Evolutionary conservation across 192 early-diverging fungal species (phyloP), one percentile per base, ranked within the genome.

Genomic region (Lobosporangium transversale): DNA sequence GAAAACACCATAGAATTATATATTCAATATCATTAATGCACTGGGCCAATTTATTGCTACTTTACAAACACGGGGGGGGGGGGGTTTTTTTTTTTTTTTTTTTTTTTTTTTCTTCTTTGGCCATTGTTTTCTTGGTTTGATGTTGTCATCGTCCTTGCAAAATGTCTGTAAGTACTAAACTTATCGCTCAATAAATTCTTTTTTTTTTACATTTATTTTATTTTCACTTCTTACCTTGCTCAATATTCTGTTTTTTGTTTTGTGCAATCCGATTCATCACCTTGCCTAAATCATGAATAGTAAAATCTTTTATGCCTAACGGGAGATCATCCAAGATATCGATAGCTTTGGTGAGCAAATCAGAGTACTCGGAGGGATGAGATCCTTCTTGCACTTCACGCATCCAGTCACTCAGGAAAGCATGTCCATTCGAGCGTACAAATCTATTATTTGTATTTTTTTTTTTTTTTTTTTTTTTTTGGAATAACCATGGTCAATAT

Each of bases 311-410:
- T 18, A 58, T 14, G n/a, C 61, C 61, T 50, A 71, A 62, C 2
- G 69, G 69, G 2, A 71, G 61, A 2, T 26, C 47, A 44, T 57
- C 52, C 47, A 54, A 37, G 11, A 71, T 56, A 10, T 42, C 60
- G 24, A 71, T 71, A 4, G 61, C 27, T 11, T 47, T 71, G n/a
- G 20, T 21, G n/a, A 71, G 26, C 20, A 71, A 44, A 8, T 71
- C 59, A 35, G 33, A 63, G 11, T 57, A 57, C 2, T 48, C 48
- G 1, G 44, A 18, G 4, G 32, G 12, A 6, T 43, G 35, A 4
- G 47, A 33, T 8, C 45, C 55, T 24, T 62, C 35, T 23, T 35
- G 54, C n/a, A 44, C 61, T 26, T 54, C 60, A 2, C 43, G 10
- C 45, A 71, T 44, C 69, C 69, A 71, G 7, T 26, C 33, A 4